Conservation (phyloP, 2,329 filamentous ascomycete genomes). For the Gliomastix tumulicola region DNA sequence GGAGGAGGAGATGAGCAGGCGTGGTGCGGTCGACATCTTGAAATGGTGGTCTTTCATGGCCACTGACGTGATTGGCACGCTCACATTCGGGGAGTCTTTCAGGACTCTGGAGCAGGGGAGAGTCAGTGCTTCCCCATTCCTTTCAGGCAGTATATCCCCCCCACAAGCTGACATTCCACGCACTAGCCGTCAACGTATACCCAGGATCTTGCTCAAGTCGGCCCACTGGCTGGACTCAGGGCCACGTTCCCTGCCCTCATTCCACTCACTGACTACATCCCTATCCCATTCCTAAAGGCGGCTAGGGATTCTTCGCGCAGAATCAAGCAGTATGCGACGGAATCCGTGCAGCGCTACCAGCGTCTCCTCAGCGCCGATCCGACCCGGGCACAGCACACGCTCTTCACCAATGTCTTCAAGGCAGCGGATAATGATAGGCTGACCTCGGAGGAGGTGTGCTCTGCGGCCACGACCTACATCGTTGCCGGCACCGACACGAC, state of each 20-base stretch:
- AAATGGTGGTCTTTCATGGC: constrained; percentile 49
- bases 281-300: constrained; percentile 13
- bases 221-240: constrained; percentile 12
- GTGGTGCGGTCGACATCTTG: constrained; percentile 33
- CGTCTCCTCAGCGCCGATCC: constrained; percentile 10
- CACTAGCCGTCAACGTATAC: too few relatives aligned
- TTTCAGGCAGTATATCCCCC: too few relatives aligned
- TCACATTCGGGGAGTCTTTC: constrained; percentile 51
- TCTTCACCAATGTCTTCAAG: constrained; percentile 28
- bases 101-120: constrained; percentile 40
- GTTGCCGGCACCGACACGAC: constrained; percentile 46
- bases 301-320: constrained; percentile 6
- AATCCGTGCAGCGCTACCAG: constrained; percentile 19
- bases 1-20: constrained; percentile 27
- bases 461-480: constrained; percentile 35
- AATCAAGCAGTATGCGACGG: constrained; percentile 13
- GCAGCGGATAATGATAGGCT: constrained; percentile 19
- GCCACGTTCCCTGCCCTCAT: constrained; percentile 18
- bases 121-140: constrained; percentile 24
- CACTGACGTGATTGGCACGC: constrained; percentile 45
- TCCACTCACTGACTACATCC: constrained; percentile 12
- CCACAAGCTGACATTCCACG: too few relatives aligned
- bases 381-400: constrained; percentile 16
- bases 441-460: constrained; percentile 21
- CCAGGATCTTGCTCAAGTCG: constrained; percentile 23